phyloP scores from a whole-genome alignment of 352 stramenopile genomes.

The Peronospora tabacina region DNA sequence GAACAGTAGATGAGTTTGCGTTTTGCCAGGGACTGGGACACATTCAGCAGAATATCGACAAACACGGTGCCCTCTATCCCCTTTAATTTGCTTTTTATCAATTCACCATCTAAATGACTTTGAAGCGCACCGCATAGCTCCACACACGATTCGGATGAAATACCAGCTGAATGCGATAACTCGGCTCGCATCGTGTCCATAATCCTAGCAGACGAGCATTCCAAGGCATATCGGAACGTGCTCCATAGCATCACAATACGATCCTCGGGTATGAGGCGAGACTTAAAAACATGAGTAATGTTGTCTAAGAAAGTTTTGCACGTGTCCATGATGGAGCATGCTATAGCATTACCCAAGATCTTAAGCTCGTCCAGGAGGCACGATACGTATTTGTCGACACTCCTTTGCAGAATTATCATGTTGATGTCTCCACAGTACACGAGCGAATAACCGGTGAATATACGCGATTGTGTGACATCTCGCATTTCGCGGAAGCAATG shows the following conservation, averaged over 20 bases:
- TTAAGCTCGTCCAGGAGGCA: constrained; percentile 39
- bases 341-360: background rate
- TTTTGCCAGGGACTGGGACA: constrained; percentile 26
- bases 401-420: constrained; percentile 18
- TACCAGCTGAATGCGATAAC: background rate
- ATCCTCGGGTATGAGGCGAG: constrained; percentile 22
- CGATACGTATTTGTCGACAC: constrained; percentile 45
- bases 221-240: constrained; percentile 31
- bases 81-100: constrained; percentile 16
- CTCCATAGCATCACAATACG: constrained; percentile 24
- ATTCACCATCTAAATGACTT: constrained; percentile 17
- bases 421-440: constrained; percentile 40
- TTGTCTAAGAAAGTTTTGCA: constrained; percentile 37
- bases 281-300: constrained; percentile 29
- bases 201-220: constrained; percentile 20
- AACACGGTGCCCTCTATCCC: background rate
- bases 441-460: constrained; percentile 41
- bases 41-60: constrained; percentile 9
- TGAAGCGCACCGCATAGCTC: constrained; percentile 25
- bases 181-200: constrained; percentile 20
- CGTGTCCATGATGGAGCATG: constrained; percentile 6
- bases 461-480: constrained; percentile 24
- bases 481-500: constrained; percentile 44
- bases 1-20: constrained; percentile 32
- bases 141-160: constrained; percentile 7